A percentile compares a stretch with the other conserved stretches of the same genome.
phyloP scores from a whole-genome alignment of 345 rosid species.

The Lumnitzera littorea region DNA sequence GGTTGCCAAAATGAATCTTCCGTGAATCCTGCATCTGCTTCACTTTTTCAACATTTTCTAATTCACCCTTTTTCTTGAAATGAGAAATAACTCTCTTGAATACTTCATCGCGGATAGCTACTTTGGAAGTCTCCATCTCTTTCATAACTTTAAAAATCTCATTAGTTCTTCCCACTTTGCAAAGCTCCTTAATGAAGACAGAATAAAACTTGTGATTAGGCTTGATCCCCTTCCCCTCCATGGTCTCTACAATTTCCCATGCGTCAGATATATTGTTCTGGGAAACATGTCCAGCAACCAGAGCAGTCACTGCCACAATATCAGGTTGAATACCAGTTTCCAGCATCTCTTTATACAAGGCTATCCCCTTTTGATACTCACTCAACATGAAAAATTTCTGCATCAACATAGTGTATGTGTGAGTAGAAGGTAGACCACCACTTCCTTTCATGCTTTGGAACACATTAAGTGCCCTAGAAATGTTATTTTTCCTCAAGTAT shows the following conservation, averaged over 20 bases:
- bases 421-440: slow-evolving; percentile 36
- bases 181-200: slow-evolving; percentile 60
- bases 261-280: slow-evolving; percentile 56
- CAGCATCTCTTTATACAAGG: slow-evolving; percentile 59
- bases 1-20: slow-evolving; percentile 3
- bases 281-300: slow-evolving; percentile 60
- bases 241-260: slow-evolving; percentile 48
- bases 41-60: slow-evolving; percentile 36
- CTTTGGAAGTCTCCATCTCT: slow-evolving; percentile 46
- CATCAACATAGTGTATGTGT: slow-evolving; percentile 64
- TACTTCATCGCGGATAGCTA: slow-evolving; percentile 35
- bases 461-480: slow-evolving; percentile 48
- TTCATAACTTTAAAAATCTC: slow-evolving; percentile 45
- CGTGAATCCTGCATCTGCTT: slow-evolving; percentile 36
- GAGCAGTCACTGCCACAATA: slow-evolving; percentile 42
- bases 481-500: slow-evolving; percentile 47
- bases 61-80: slow-evolving; percentile 57
- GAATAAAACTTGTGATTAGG: slow-evolving; percentile 49
- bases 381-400: slow-evolving; percentile 47
- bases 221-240: slow-evolving; percentile 50
- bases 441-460: slow-evolving; percentile 44
- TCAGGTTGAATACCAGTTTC: slow-evolving; percentile 52
- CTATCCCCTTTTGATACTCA: slow-evolving; percentile 47
- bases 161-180: slow-evolving; percentile 40
- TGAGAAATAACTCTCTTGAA: slow-evolving; percentile 46